phyloP scores from a whole-genome alignment of 1,139 yeast species.

The Yamadazyma kanchanaburiensis region DNA sequence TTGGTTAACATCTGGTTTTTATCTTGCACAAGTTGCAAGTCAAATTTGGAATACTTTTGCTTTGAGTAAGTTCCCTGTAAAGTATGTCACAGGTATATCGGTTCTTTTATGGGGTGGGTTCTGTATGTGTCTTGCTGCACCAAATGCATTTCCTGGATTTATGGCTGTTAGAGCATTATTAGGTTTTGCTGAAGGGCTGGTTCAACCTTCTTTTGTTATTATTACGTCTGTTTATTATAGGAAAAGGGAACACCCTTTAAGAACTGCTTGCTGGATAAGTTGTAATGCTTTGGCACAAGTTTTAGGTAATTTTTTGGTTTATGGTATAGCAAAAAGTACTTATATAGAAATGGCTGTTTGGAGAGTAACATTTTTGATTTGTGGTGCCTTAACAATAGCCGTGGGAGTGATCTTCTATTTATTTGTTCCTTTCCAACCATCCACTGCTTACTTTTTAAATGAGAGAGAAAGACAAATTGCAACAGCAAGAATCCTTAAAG shows the following conservation, averaged over 20 bases:
- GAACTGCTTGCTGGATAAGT: slow-evolving; percentile 20
- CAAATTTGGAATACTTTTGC: slow-evolving; percentile 40
- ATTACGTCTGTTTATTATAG: slow-evolving; percentile 26
- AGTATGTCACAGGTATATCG: slow-evolving; percentile 17
- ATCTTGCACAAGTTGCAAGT: slow-evolving; percentile 45
- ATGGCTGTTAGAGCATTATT: slow-evolving; percentile 23
- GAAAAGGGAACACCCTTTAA: slow-evolving; percentile 14
- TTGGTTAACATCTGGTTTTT: slow-evolving; percentile 56
- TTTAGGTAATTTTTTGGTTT: slow-evolving; percentile 22
- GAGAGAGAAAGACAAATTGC: slow-evolving; percentile 6
- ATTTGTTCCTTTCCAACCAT: slow-evolving; percentile 5
- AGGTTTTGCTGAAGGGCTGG: slow-evolving; percentile 52
- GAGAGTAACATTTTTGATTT: slow-evolving; percentile 6
- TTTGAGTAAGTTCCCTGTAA: slow-evolving; percentile 30
- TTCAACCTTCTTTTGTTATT: slow-evolving; percentile 53
- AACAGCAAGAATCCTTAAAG: slow-evolving; percentile 4
- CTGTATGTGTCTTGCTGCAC: slow-evolving; percentile 20
- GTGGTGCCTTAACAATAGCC: slow-evolving; percentile 8
- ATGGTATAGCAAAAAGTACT: slow-evolving; percentile 11
- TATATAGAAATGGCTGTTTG: slow-evolving; percentile 4
- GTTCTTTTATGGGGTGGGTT: slow-evolving; percentile 21
- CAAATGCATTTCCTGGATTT: slow-evolving; percentile 21
- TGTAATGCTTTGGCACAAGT: slow-evolving; percentile 22
- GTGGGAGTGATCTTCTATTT: slow-evolving; percentile 3
- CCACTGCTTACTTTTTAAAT: slow-evolving; percentile 14